Evolutionary conservation across 176 grass and related monocot genomes (phyloP), one percentile per base, ranked within the genome.

Genomic region (Alloteropsis semialata): DNA sequence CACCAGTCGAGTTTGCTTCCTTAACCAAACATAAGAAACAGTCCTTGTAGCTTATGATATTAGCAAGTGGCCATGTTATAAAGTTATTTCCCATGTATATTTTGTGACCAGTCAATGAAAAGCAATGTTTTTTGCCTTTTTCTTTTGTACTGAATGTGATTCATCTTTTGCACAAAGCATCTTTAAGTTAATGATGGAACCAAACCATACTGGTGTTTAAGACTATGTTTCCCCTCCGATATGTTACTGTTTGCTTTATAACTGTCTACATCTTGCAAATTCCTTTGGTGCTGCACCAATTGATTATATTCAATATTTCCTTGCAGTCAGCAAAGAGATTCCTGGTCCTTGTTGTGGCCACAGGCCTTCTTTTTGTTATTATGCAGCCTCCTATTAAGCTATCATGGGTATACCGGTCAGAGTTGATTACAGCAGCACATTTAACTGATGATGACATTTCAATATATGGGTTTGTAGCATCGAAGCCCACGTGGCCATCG

Each of bases 331-430:
- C 91, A 32, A 99, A 99, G 87, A 94, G 91, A 76, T 71, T 94
- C 58, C 84, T 96, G 68, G 80, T 93, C 9, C 87, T 99, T 30
- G 64, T 93, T 63, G 91, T 94, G 65, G 87, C 96, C 25, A 90
- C 85, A 37, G 96, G 96, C 63, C 89, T 99, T 80, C 85, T 99
- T 58, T 96, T 99, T 17, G 77, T 99, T 69, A 65, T 95, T 58
- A 88, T 99, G 91, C 96, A 99, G 67, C 96, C 96, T 77, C 93
- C 93, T 68, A 73, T 99, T 68, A 91, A 88, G 46, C 82, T 99
- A 14, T 89, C 93, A 55, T 93, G 93, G 96, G 83, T 92, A 81
- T 99, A 96, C 83, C 85, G 54, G 34, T 99, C 96, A 5, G 88
- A 96, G 15, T 88, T 99, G 12, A 99, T 99, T 84, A 86, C 74